Evolutionary conservation across 768 basidiomycete genomes (phyloP), one percentile per base, ranked within the genome.

Genomic region (Termitomyces sp.): DNA sequence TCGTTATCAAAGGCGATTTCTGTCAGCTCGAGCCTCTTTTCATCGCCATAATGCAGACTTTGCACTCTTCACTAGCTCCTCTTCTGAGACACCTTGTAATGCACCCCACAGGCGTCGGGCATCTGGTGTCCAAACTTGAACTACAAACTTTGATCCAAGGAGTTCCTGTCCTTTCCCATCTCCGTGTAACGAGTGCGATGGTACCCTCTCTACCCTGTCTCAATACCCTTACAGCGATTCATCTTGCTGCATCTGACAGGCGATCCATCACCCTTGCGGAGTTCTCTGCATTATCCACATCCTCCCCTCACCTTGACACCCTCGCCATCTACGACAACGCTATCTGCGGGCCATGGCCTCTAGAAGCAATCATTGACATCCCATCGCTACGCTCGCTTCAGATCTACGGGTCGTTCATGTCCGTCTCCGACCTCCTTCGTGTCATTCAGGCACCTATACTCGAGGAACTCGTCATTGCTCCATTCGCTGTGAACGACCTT

Each of bases 1-100:
- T 65, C 36, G 36, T 60, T 16, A 51, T 65, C 31, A 62, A 62
- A 16, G 64, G 64, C 33, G 64, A 65, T n/a, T 65, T 65, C 42
- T 31, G 47, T 27, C 61, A 59, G 37, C 48, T 60, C 16, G 59
- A 58, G 30, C 61, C 61, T 6, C 54, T 65, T 24, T 59, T 65
- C 27, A 50, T 58, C 20, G 47, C 61, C 13, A 31, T 65, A 27
- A 37, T 62, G 34, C 58, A 57, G 7, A 53, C 48, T 11, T 49
- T 65, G 1, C 49, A 58, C 6, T 31, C n/a, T 22, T 56, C 57
- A 13, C 18, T n/a, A 24, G 54, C 44, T 20, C 59, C 64, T 27
- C 50, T 57, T 37, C 61, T 65, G 5, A 31, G 60, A 42, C 20
- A 37, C n/a, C 61, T 65, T 41, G 57, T 62, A 8, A 34, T 65